Evolutionary conservation across 805 yeast species (phyloP), one percentile per base, ranked within the genome.

Genomic region (Kazachstania psychrophila): DNA sequence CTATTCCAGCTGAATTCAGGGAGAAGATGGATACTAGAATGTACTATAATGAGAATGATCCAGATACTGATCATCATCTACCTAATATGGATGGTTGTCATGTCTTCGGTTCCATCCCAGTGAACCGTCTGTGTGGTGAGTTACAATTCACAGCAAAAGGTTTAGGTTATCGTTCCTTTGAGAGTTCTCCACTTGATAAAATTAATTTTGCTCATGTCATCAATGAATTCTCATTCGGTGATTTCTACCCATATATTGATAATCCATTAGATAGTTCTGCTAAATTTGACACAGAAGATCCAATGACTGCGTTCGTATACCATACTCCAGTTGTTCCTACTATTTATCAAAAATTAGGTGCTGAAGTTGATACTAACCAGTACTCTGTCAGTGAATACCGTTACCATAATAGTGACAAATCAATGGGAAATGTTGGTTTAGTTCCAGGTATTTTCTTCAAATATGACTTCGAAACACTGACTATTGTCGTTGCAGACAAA

Each of bases 391-490:
- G 82, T 4, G 76, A 72, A 41, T 68, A 64, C 28, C 72, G 69
- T 39, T 58, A 51, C 23, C 27, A 33, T 20, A 42, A 40, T 13
- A 40, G 45, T 30, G 45, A 47, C 12, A 37, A 41, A 13, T 16
- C 30, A 2, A 29, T 31, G 12, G 19, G 23, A 12, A 35, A 29
- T 13, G 28, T 43, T 23, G 40, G 40, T 10, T 61, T 61, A 17
- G 55, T 71, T 5, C 94, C 96, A 4, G 96, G 96, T 0, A 77
- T 89, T 18, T 82, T 72, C 51, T 74, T 92, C 64, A 74, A 72
- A 38, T 89, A 88, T 57, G 86, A 86, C 46, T 86, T 92, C 55
- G 97, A 92, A 51, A 89, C 96, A 4, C 73, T 92, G 29, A 72
- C 77, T 31, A 68, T 92, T 47, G 60, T 73, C 3, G 69, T 87